Evolutionary conservation across 1,139 yeast genomes (phyloP).

Genomic region (Wickerhamomyces sp.): DNA sequence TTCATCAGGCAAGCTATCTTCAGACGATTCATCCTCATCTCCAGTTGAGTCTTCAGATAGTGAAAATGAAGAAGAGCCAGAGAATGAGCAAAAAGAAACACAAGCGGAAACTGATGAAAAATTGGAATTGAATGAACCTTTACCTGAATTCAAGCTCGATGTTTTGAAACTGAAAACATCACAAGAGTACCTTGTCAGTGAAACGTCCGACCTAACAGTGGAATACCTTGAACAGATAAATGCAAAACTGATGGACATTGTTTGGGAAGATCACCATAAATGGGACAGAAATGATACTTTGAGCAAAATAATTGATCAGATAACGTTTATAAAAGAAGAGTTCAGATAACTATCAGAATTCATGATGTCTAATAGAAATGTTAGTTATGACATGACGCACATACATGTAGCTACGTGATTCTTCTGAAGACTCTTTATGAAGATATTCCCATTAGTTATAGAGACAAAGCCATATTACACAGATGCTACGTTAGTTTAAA

Average conservation of each 20-base stretch:
- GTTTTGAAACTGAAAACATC: slow-evolving; percentile 26
- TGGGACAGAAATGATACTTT: slow-evolving; percentile 59
- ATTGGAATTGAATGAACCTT: slow-evolving; percentile 10
- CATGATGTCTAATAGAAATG: not conserved
- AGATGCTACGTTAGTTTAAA: no score
- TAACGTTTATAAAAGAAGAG: slow-evolving; percentile 11
- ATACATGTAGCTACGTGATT: no score
- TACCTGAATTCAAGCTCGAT: slow-evolving; percentile 28
- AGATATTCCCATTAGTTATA: no score
- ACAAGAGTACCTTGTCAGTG: slow-evolving; percentile 28
- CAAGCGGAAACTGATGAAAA: slow-evolving; percentile 8
- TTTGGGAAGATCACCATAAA: slow-evolving; percentile 63
- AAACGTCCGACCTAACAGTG: slow-evolving; percentile 51
- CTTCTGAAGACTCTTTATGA: no score
- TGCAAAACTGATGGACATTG: slow-evolving; percentile 66
- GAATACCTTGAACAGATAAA: slow-evolving; percentile 71
- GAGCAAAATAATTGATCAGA: slow-evolving; percentile 16
- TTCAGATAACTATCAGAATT: not conserved
- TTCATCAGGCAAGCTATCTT: no score
- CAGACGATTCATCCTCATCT: no score
- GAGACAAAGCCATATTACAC: no score
- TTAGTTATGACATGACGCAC: not conserved
- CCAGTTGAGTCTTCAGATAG: no score
- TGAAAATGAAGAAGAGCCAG: not conserved
- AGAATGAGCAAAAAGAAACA: slow-evolving; percentile 1